phyloP scores from a whole-genome alignment of 2,329 filamentous ascomycete genomes.

The Penicillium aurantiogriseum region DNA sequence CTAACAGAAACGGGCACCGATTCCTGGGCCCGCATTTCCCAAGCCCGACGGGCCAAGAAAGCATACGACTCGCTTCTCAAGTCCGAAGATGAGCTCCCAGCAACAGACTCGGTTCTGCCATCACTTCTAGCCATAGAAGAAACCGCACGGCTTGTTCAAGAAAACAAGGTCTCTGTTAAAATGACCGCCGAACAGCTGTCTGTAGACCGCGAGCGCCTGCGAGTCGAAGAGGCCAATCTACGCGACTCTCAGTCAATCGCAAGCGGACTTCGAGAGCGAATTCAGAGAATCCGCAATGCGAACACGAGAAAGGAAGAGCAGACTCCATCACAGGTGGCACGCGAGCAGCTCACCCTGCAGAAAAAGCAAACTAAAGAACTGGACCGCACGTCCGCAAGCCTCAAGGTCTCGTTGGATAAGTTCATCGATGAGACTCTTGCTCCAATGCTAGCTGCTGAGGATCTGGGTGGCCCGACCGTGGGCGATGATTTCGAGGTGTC shows the following conservation, averaged over 20 bases:
- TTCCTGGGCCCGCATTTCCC: constrained; percentile 37
- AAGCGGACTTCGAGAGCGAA: constrained; percentile 54
- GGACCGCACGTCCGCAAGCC: constrained; percentile 57
- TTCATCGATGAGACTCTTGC: constrained; percentile 73
- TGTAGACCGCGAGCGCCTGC: constrained; percentile 40
- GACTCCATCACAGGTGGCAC: constrained; percentile 60
- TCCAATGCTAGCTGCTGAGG: constrained; percentile 76
- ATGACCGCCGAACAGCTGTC: constrained; percentile 43
- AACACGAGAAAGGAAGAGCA: constrained; percentile 58
- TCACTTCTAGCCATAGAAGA: constrained; percentile 69
- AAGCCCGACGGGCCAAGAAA: constrained; percentile 56
- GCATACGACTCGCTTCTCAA: constrained; percentile 65
- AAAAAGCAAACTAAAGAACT: constrained; percentile 59
- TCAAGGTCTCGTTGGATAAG: constrained; percentile 63
- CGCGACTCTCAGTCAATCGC: constrained; percentile 50
- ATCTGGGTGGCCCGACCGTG: constrained; percentile 77
- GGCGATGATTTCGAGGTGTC: constrained; percentile 68
- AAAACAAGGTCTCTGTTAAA: constrained; percentile 61
- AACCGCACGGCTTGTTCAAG: constrained; percentile 62
- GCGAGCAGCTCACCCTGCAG: constrained; percentile 62
- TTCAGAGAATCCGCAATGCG: constrained; percentile 58
- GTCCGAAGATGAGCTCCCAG: constrained; percentile 64
- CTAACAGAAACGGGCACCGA: constrained; percentile 32
- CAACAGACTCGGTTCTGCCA: constrained; percentile 65
- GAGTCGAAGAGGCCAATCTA: constrained; percentile 47